phyloP scores from a whole-genome alignment of 176 grass and related monocot species.

The Carex littledalei region DNA sequence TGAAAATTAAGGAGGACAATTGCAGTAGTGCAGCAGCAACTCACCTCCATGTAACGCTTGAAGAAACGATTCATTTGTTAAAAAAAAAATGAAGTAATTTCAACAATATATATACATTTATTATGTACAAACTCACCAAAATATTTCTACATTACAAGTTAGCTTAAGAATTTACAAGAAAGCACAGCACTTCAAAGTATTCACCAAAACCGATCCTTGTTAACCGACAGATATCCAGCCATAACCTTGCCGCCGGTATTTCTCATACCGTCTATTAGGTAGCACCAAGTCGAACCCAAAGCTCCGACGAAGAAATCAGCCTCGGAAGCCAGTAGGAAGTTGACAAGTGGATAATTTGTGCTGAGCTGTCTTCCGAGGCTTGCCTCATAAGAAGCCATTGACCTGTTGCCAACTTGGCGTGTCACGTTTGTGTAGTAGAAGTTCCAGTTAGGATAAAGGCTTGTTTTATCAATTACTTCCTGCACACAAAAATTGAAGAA shows the following conservation, averaged over 20 bases:
- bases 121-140: not conserved
- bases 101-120: not conserved
- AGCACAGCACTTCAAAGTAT: not conserved
- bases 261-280: conserved; percentile 57
- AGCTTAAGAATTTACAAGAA: not conserved
- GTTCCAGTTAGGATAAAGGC: conserved; percentile 42
- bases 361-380: conserved; percentile 44
- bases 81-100: not conserved
- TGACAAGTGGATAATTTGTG: conserved; percentile 55
- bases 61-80: not conserved
- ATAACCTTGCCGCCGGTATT: conserved; percentile 59
- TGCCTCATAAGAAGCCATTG: conserved; percentile 47
- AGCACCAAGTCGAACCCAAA: conserved; percentile 71
- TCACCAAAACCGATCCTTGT: conserved; percentile 76
- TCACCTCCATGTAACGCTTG: too few relatives aligned
- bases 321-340: conserved; percentile 56
- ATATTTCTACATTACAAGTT: conserved; percentile 2
- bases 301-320: conserved; percentile 61
- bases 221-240: conserved; percentile 54
- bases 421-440: conserved; percentile 63
- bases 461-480: conserved; percentile 44
- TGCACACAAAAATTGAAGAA: conserved; percentile 11
- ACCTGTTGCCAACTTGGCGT: conserved; percentile 35
- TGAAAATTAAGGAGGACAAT: too few relatives aligned
- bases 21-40: too few relatives aligned